Evolutionary conservation across 257 asterid species (phyloP).

Genomic region (Capsicum chinense): DNA sequence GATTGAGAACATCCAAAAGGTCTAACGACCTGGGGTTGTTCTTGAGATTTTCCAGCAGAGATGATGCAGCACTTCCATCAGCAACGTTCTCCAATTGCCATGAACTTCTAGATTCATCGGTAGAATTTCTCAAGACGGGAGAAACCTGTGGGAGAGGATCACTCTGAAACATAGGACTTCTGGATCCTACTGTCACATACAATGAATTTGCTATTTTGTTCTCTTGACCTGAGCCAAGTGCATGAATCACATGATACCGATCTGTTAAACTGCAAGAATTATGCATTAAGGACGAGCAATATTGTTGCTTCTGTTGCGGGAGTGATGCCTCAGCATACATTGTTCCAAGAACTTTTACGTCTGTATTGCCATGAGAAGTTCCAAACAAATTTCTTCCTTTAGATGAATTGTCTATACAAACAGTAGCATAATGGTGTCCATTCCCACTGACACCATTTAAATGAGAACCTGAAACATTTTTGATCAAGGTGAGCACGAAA

Average conservation of each 20-base stretch:
- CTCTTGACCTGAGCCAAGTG: slow-evolving; percentile 44
- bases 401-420: too few relatives aligned
- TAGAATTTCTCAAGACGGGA: slow-evolving; percentile 40
- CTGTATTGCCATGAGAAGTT: slow-evolving; percentile 46
- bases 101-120: slow-evolving; percentile 48
- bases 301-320: slow-evolving; percentile 60
- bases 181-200: slow-evolving; percentile 43
- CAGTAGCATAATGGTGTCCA: slow-evolving; percentile 34
- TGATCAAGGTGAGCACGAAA: slow-evolving; percentile 21
- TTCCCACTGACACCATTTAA: slow-evolving; percentile 47
- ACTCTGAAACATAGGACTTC: slow-evolving; percentile 46
- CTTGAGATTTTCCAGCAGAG: slow-evolving; percentile 64
- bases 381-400: slow-evolving; percentile 29
- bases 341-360: slow-evolving; percentile 64
- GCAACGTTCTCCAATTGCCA: slow-evolving; percentile 47
- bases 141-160: slow-evolving; percentile 48
- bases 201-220: slow-evolving; percentile 37
- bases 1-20: slow-evolving; percentile 64
- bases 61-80: slow-evolving; percentile 56
- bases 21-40: slow-evolving; percentile 63
- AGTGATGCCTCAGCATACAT: slow-evolving; percentile 71
- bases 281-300: slow-evolving; percentile 45
- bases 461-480: slow-evolving; percentile 50
- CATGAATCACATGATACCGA: slow-evolving; percentile 47
- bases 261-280: slow-evolving; percentile 44